These are phyloP conservation scores for Emydomyces testavorans DNA, from an alignment of 2,329 filamentous ascomycete genomes.

Conservation along the genomic window DNA sequence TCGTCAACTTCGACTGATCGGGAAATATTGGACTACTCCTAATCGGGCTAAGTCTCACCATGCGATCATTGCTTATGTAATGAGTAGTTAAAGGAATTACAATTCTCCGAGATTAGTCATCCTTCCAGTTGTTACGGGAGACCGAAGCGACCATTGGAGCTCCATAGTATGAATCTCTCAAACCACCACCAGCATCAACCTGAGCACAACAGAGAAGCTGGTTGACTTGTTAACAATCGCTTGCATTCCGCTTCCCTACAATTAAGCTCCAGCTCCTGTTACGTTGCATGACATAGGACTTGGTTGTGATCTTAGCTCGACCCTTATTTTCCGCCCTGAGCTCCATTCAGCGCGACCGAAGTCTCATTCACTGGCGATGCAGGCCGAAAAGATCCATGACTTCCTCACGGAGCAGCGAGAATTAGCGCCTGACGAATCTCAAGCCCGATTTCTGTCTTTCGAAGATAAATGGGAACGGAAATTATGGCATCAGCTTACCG, in stretches of 20 bases:
- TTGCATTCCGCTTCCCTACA: too few relatives aligned
- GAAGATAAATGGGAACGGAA: constrained; percentile 98
- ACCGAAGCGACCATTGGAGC: too few relatives aligned
- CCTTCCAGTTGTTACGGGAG: too few relatives aligned
- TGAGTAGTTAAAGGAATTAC: too few relatives aligned
- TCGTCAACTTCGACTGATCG: not conserved
- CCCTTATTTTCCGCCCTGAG: not conserved
- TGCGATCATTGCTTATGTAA: too few relatives aligned
- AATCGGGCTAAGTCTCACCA: too few relatives aligned
- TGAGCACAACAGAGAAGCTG: not conserved
- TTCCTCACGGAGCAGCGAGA: constrained; percentile 88
- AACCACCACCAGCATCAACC: not conserved
- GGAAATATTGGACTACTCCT: not conserved
- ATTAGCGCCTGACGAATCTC: constrained; percentile 72
- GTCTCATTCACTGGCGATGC: constrained; percentile 49
- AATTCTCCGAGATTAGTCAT: too few relatives aligned
- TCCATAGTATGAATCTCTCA: too few relatives aligned
- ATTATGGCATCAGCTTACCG: constrained; percentile 97
- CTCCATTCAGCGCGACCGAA: not conserved
- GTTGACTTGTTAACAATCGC: not conserved
- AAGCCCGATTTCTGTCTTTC: constrained; percentile 78
- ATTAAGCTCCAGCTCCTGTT: too few relatives aligned
- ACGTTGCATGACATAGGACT: too few relatives aligned
- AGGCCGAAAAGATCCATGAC: constrained; percentile 75
- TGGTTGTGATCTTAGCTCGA: too few relatives aligned